Evolutionary conservation across 306 rosid genomes (phyloP), one percentile per base, ranked within the genome.

Genomic region (Citrullus mucosospermus): DNA sequence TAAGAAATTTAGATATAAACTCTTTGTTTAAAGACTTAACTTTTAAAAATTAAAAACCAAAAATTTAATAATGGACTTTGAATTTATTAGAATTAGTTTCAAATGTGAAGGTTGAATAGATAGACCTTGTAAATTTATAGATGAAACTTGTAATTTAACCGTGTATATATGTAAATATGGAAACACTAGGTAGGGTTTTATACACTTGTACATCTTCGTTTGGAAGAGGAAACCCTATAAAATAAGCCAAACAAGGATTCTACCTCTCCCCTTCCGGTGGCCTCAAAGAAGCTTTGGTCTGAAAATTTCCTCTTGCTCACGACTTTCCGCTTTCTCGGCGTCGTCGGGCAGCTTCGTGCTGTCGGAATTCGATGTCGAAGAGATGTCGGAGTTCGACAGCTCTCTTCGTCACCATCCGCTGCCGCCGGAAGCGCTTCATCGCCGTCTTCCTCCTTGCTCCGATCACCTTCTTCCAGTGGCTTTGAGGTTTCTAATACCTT

Each of bases 201-300:
- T 72, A 72, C 12, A 72, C 60, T 72, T 14, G 58, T 46, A 57
- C 43, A 72, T 30, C 77, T 72, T 28, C 55, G 50, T 72, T 46
- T 48, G 1, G 60, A 1, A 1, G 77, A 72, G 14, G 77, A 72
- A 28, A 50, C 59, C 20, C 60, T 72, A 25, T 48, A 72, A 72
- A 72, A 72, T 2, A 72, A 72, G 22, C 8, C 59, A 72, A 72
- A 72, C 57, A 72, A 72, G 43, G 77, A 72, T n/a, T 72, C 77
- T 46, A 72, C 77, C 77, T 72, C 77, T 72, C 36, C 60, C 43
- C 77, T 50, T 72, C 77, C 11, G 11, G 59, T 30, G n/a, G 22
- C 12, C 12, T 72, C 77, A 30, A 72, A 72, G 39, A 72, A 72
- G 60, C 43, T 50, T 32, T 48, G 43, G 11, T 72, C 77, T 14